Conservation (phyloP, 192 early-diverging fungal species). For the Paraglomus brasilianum region DNA sequence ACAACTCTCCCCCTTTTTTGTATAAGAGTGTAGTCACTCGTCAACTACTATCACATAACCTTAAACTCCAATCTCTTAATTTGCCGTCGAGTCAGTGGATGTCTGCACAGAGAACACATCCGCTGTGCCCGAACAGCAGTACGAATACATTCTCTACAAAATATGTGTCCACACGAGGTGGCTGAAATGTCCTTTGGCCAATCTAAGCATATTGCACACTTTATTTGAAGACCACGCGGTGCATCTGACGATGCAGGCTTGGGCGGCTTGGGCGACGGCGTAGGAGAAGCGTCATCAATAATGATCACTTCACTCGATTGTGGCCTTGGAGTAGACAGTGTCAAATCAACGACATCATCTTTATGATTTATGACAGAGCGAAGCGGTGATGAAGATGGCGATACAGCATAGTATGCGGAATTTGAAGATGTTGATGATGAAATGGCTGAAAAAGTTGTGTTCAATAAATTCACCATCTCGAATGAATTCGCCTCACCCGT, state of each 20-base stretch:
- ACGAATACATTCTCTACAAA: constrained; percentile 16
- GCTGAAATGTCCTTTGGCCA: constrained; percentile 12
- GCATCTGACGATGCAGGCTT: background rate
- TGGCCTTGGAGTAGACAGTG: background rate
- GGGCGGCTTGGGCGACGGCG: background rate
- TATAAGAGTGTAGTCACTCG: no score
- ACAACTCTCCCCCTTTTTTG: no score
- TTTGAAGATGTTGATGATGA: no score
- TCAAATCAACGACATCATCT: constrained; percentile 1
- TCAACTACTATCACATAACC: no score
- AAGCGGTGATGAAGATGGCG: background rate
- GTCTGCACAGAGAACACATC: constrained; percentile 26
- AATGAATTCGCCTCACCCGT: no score
- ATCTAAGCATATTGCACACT: constrained; percentile 28
- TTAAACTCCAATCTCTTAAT: constrained; percentile 14
- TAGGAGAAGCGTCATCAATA: background rate
- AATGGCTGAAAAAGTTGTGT: no score
- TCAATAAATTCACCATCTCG: no score
- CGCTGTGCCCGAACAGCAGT: constrained; percentile 14
- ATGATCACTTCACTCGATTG: background rate
- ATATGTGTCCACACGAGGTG: constrained; percentile 27
- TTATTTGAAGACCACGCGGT: background rate
- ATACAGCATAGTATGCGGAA: no score
- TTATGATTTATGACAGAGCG: no score
- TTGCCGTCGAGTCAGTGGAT: background rate